A percentile compares a stretch with the other conserved stretches of the same genome.
Conservation (phyloP, 805 yeast species). For the Peterozyma xylosa region DNA sequence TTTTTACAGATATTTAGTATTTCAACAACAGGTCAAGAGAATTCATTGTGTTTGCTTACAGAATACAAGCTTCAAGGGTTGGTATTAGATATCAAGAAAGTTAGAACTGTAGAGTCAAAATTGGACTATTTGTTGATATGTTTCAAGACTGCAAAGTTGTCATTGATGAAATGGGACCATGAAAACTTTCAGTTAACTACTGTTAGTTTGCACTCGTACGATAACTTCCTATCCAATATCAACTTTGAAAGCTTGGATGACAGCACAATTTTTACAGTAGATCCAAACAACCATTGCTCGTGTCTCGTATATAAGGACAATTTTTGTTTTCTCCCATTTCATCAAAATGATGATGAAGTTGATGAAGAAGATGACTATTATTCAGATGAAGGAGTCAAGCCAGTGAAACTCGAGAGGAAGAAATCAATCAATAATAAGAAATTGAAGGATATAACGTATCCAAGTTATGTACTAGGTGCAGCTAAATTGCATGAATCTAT, state of each 20-base stretch:
- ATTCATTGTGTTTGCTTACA: constrained; percentile 28
- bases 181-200: constrained; percentile 51
- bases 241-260: constrained; percentile 32
- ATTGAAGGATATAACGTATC: constrained; percentile 27
- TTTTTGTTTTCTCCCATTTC: constrained; percentile 67
- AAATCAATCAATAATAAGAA: constrained; percentile 6
- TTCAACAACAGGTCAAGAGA: constrained; percentile 16
- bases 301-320: constrained; percentile 58
- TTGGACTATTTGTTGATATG: constrained; percentile 58
- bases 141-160: constrained; percentile 70
- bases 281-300: constrained; percentile 52
- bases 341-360: constrained; percentile 29
- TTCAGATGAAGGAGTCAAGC: constrained; percentile 11
- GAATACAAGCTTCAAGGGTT: constrained; percentile 71
- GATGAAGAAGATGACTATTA: constrained; percentile 25
- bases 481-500: constrained; percentile 49
- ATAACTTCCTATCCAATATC: constrained; percentile 48
- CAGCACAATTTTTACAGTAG: constrained; percentile 44
- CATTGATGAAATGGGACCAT: constrained; percentile 66
- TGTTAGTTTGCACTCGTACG: constrained; percentile 80
- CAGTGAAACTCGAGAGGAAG: constrained; percentile 1
- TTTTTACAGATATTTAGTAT: constrained; percentile 55
- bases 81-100: constrained; percentile 46
- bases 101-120: constrained; percentile 40
- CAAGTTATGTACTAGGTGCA: constrained; percentile 56